Conservation (phyloP, 164 flowering plant species). For the Magnolia changhungtana region DNA sequence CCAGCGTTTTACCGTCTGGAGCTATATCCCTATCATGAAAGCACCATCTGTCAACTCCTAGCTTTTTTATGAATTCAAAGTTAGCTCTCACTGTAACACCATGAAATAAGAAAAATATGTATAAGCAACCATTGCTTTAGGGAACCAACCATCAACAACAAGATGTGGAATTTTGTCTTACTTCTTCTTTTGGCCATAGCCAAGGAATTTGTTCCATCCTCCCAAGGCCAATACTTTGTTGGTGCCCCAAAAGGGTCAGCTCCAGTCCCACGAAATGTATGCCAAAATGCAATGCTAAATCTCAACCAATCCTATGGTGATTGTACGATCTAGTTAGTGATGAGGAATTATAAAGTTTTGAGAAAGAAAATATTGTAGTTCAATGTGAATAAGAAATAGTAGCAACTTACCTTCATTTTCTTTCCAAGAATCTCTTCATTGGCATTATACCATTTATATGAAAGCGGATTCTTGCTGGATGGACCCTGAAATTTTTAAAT, state of each 20-base stretch:
- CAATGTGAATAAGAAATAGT: neutral
- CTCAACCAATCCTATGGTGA: conserved; percentile 69
- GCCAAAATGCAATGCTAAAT: conserved; percentile 99
- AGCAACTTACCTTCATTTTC: conserved; percentile 29
- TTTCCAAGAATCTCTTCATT: conserved; percentile 86
- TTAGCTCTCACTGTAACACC: conserved; percentile 82
- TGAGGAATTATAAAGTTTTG: neutral
- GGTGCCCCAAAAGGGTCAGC: conserved; percentile 89
- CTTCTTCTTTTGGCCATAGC: conserved; percentile 97
- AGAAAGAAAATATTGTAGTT: neutral
- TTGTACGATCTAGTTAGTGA: neutral
- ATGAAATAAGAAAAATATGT: neutral
- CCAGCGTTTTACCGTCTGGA: conserved; percentile 79
- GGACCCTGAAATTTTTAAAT: neutral
- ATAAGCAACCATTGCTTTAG: neutral
- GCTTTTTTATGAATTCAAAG: conserved; percentile 85
- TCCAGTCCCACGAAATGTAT: conserved; percentile 93
- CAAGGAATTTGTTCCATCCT: conserved; percentile 95
- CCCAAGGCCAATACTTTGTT: conserved; percentile 98
- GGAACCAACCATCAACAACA: neutral
- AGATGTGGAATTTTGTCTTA: conserved; percentile 28
- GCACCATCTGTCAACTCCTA: conserved; percentile 96
- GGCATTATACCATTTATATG: conserved; percentile 84
- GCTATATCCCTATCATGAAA: conserved; percentile 98
- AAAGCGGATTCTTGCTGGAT: conserved; percentile 63